Evolutionary conservation across 75 land plant species (phyloP).

Genomic region (Azolla pinnata): DNA sequence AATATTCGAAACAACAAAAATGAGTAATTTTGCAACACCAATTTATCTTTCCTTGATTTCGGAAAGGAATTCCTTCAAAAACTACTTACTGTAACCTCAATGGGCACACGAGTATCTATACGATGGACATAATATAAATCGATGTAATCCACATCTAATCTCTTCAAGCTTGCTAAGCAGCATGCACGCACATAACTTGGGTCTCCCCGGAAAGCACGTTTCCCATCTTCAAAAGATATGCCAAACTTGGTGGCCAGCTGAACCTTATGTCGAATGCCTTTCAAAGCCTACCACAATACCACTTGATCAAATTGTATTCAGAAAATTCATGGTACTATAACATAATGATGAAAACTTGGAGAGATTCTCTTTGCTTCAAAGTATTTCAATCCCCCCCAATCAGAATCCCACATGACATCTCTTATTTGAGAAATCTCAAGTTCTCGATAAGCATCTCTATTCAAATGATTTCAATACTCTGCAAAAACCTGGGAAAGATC

Average conservation of each 20-base stretch:
- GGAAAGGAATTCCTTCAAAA: too few species aligned
- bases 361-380: background rate
- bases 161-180: conserved; percentile 54
- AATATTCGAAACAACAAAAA: background rate
- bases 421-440: too few species aligned
- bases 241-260: conserved; percentile 57
- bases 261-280: conserved; percentile 42
- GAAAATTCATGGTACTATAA: background rate
- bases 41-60: background rate
- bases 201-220: conserved; percentile 18
- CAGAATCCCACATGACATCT: too few species aligned
- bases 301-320: background rate
- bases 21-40: background rate
- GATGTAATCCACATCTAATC: conserved; percentile 48
- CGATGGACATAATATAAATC: conserved; percentile 57
- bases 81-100: conserved; percentile 54
- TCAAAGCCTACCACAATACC: conserved; percentile 27
- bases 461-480: too few species aligned
- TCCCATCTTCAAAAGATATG: conserved; percentile 8
- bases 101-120: conserved; percentile 43
- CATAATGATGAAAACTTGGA: background rate
- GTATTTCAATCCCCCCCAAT: too few species aligned
- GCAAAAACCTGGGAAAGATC: too few species aligned
- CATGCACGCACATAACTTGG: conserved; percentile 44
- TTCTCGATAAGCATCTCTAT: too few species aligned